Percentiles rank a stretch among this genome's conserved stretches.
These are phyloP conservation scores for Coriaria nepalensis DNA, from an alignment of 306 rosid genomes.

Conservation along the genomic window DNA sequence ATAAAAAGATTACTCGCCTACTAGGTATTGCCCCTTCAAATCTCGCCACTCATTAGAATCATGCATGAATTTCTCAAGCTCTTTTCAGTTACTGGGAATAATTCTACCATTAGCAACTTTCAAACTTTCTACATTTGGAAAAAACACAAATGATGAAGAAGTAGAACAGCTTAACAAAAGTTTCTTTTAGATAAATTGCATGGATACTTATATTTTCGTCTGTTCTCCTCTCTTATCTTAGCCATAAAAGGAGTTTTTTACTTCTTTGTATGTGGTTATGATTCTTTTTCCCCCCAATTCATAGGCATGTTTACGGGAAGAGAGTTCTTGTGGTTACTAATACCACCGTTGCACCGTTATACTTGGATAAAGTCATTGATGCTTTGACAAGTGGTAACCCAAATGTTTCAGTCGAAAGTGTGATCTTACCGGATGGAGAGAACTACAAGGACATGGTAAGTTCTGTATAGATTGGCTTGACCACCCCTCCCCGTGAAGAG, in stretches of 20 bases:
- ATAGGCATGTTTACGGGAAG: constrained; percentile 93
- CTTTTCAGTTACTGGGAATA: no score
- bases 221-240: no score
- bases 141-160: no score
- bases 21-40: no score
- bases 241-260: neutral
- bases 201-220: no score
- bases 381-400: constrained; percentile 76
- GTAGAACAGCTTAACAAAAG: no score
- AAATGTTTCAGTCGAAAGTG: constrained; percentile 67
- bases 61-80: no score
- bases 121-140: no score
- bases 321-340: constrained; percentile 88
- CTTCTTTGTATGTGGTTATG: constrained; percentile 3
- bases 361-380: constrained; percentile 60
- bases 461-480: neutral
- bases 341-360: constrained; percentile 58
- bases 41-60: no score
- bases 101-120: no score
- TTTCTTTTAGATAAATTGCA: no score
- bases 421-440: constrained; percentile 85
- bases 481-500: neutral
- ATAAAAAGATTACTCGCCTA: no score
- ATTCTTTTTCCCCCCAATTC: neutral
- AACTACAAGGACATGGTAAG: constrained; percentile 81